A percentile compares a stretch with the other conserved stretches of the same genome.
Conservation (phyloP, 352 stramenopile genomes). For the Phytophthora lateralis region DNA sequence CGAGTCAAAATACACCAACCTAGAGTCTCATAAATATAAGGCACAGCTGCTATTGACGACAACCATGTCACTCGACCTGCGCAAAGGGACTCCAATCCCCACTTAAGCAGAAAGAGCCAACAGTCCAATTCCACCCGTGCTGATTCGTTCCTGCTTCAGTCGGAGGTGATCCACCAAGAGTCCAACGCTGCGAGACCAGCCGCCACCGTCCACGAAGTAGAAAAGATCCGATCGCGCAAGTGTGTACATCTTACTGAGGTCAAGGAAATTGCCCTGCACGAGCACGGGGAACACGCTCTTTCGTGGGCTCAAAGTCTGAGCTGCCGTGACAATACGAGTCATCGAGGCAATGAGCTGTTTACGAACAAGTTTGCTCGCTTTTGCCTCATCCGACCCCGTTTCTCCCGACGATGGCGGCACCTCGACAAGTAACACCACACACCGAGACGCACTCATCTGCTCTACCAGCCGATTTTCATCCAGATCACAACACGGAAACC, state of each 20-base stretch:
- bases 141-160: slow-evolving; percentile 37
- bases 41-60: neutral
- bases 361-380: slow-evolving; percentile 35
- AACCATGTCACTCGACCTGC: neutral
- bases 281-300: slow-evolving; percentile 62
- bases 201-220: slow-evolving; percentile 67
- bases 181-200: slow-evolving; percentile 44
- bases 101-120: slow-evolving; percentile 3
- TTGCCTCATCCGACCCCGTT: slow-evolving; percentile 26
- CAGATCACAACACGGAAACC: slow-evolving; percentile 25
- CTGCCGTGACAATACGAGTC: slow-evolving; percentile 43
- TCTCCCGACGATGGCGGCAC: slow-evolving; percentile 17
- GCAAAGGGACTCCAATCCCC: neutral
- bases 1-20: too few relatives aligned
- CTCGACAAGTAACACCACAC: slow-evolving; percentile 49
- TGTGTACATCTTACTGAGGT: slow-evolving; percentile 80
- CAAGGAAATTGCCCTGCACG: slow-evolving; percentile 61
- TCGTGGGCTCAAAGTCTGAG: slow-evolving; percentile 25
- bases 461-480: slow-evolving; percentile 35
- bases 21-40: neutral
- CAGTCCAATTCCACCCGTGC: slow-evolving; percentile 17
- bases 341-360: slow-evolving; percentile 48
- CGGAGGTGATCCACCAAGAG: slow-evolving; percentile 53
- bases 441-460: slow-evolving; percentile 33
- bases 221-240: slow-evolving; percentile 68